Base-by-base conservation (phyloP, 805 yeast species). In the Phaffomyces antillensis region DNA sequence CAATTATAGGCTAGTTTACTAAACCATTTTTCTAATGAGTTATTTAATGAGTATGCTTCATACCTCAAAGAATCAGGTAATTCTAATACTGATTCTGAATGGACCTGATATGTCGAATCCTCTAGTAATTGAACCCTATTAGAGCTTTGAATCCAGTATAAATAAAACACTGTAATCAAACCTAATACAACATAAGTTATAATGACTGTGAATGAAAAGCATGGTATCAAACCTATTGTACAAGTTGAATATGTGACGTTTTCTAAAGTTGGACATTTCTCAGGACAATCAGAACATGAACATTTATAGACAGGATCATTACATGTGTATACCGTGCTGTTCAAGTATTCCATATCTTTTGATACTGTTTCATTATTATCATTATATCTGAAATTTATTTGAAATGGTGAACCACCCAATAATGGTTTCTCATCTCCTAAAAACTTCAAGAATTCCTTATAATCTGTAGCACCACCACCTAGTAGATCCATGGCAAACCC, bases 401-500 rank as follows among this genome's bases (percentile, higher is more conserved):
- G 98, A 61, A 91, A 88, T 0, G 97, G 97, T 0, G 96, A 87
- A 0, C 99, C 99, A 1, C 98, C 97, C 5, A 91, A 69, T 55
- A 87, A 53, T 0, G 98, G 98, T 62, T 91, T 90, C 54, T 88
- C 95, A 60, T 91, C 98, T 12, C 98, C 98, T 42, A 93, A 64
- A 58, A 91, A 93, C 64, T 89, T 85, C 52, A 91, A 67, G 59
- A 91, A 91, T 44, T 79, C 78, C 30, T 69, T 54, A 61, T 78
- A 86, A 54, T 81, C 77, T 44, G 71, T 74, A 3, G 98, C 97
- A 2, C 98, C 98, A n/a, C 99, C 99, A 8, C 99, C 99, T 36
- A 91, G 82, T 36, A 91, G 71, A 60, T 91, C 98, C 97, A 91
- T 89, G 10, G 96, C 98, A 56, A 76, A 86, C 3, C 97, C 96